These are phyloP conservation scores for Candida coquimbonensis DNA, from an alignment of 805 yeast species.

Conservation along the genomic window DNA sequence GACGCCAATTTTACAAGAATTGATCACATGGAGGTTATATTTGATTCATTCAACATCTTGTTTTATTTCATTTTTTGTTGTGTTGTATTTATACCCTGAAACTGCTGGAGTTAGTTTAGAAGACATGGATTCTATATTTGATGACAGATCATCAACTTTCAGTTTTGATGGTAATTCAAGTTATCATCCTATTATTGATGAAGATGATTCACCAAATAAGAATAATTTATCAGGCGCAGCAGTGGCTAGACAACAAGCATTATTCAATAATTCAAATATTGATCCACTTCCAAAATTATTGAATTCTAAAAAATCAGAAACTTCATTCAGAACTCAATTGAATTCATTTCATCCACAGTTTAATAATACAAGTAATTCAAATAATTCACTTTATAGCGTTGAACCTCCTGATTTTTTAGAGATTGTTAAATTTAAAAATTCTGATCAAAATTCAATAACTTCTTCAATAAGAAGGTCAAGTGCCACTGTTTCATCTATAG, in stretches of 20 bases:
- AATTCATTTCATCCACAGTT: slow-evolving; percentile 1
- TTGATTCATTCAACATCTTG: slow-evolving; percentile 78
- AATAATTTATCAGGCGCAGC: slow-evolving; percentile 34
- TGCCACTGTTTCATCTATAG: slow-evolving; percentile 32
- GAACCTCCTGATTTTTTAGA: slow-evolving; percentile 34
- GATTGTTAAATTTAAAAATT: slow-evolving; percentile 26
- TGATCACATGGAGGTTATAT: slow-evolving; percentile 73
- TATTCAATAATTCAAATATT: slow-evolving; percentile 8
- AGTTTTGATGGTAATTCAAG: slow-evolving; percentile 8
- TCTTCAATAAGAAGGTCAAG: slow-evolving; percentile 38
- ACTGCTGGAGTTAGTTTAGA: slow-evolving; percentile 84
- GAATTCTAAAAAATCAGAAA: slow-evolving; percentile 17
- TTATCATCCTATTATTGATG: not conserved
- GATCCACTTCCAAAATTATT: slow-evolving; percentile 1
- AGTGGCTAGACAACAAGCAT: slow-evolving; percentile 33
- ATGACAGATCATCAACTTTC: slow-evolving; percentile 44
- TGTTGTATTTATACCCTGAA: slow-evolving; percentile 73
- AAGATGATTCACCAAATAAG: not conserved
- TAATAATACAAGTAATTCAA: slow-evolving; percentile 1
- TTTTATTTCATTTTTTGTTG: slow-evolving; percentile 63
- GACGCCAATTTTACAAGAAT: slow-evolving; percentile 78
- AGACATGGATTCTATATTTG: slow-evolving; percentile 88
- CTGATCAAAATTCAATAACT: slow-evolving; percentile 19
- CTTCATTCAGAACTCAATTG: slow-evolving; percentile 12
- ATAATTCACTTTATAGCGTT: slow-evolving; percentile 17